These are phyloP conservation scores for Podila horticola DNA, from an alignment of 192 early-diverging fungal species.

Conservation along the genomic window DNA sequence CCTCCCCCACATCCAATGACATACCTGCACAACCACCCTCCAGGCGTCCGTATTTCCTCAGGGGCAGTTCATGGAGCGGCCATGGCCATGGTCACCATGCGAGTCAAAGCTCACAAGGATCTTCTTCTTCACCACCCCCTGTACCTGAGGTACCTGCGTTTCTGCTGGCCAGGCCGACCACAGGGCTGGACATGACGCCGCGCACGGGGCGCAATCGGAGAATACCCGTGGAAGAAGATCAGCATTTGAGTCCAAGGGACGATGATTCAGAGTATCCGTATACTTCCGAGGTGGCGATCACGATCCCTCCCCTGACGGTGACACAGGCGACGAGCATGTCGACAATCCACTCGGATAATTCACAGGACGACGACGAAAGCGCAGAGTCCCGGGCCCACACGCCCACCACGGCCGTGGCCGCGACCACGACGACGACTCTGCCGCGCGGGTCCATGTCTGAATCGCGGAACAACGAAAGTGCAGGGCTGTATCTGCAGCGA, in stretches of 20 bases:
- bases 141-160: not conserved
- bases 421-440: not conserved
- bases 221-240: not conserved
- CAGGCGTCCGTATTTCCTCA: not conserved
- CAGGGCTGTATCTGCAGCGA: not conserved
- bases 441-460: not conserved
- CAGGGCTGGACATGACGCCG: slow-evolving; percentile 5
- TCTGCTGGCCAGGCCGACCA: not conserved
- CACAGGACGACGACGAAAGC: not conserved
- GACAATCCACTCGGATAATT: not conserved
- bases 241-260: not conserved
- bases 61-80: slow-evolving; percentile 5
- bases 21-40: not conserved
- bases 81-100: not conserved
- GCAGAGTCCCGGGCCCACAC: not conserved
- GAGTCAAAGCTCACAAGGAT: not conserved
- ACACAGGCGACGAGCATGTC: not conserved
- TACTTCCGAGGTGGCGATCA: not conserved
- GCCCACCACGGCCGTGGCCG: not conserved
- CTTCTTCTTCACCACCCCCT: not conserved
- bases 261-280: not conserved
- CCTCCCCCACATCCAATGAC: not conserved
- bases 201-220: not conserved
- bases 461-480: slow-evolving; percentile 1
- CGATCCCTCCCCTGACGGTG: not conserved